Evolutionary conservation across 2,329 filamentous ascomycete species (phyloP), one percentile per base, ranked within the genome.

Genomic region (Nigrospora sphaerica): DNA sequence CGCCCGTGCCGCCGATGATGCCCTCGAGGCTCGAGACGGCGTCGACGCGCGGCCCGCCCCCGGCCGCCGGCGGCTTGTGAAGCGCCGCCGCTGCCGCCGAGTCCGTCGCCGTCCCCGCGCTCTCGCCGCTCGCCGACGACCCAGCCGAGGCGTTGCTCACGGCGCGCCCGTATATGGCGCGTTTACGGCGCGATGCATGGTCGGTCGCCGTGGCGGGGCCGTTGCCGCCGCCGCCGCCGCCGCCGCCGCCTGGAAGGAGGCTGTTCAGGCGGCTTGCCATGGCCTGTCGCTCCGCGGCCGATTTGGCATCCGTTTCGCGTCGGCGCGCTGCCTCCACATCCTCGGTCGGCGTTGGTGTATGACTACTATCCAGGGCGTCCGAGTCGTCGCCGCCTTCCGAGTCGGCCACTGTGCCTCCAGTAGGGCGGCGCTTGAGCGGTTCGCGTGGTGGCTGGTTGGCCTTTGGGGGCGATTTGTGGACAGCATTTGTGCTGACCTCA

Each of bases 111-210:
- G 23, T 9, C 23, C 5, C 23, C 23, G 7, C 61, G 0, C 67
- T 66, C 18, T 73, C 72, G 14, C 64, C 65, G 45, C 74, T 73
- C 39, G 62, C 67, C 45, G 75, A 78, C 5, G 51, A 52, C 6
- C 67, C 66, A 1, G 71, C 72, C 3, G 78, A 82, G 3, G 70
- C 70, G 55, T 81, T 81, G 62, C 77, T 81, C 28, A 76, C 62
- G 3, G 77, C 80, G 12, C 80, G 74, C 6, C 80, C 80, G 3
- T 83, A 64, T 46, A 83, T 74, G 45, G 73, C 68, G 12, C 76
- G 73, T 44, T 70, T 64, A 14, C 64, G 61, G 53, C 45, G 63
- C 12, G 42, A 17, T 54, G 16, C 60, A 52, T 45, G 60, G 39
- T 44, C 46, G n/a, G 52, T 38, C 33, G 47, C 47, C 52, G 53